phyloP scores from a whole-genome alignment of 202 grass and related monocot species.

The Dendrocalamus latiflorus region DNA sequence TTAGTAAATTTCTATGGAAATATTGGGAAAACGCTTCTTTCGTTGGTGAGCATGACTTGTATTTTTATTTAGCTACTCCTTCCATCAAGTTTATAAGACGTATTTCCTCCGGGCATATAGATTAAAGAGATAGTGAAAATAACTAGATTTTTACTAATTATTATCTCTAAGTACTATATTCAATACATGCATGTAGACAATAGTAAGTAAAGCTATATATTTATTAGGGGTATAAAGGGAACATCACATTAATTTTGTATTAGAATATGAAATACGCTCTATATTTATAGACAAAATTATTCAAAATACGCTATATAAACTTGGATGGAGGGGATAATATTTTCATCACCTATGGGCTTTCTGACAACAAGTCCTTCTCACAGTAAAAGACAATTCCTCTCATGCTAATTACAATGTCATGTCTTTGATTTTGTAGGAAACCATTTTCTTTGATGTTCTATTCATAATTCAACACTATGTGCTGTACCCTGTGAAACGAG shows the following conservation, averaged over 20 bases:
- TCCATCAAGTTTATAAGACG: too few species aligned
- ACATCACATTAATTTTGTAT: too few species aligned
- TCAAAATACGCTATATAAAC: too few species aligned
- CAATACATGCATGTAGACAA: too few species aligned
- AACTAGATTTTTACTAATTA: too few species aligned
- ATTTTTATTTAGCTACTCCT: background rate
- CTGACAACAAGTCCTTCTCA: background rate
- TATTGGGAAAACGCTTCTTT: constrained; percentile 97
- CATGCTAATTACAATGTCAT: constrained; percentile 18
- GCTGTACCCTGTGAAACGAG: constrained; percentile 63
- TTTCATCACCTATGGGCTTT: background rate
- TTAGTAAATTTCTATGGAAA: constrained; percentile 93
- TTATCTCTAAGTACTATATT: too few species aligned
- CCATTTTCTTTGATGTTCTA: constrained; percentile 73
- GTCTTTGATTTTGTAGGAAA: constrained; percentile 57
- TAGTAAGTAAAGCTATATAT: too few species aligned
- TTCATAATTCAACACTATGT: constrained; percentile 95
- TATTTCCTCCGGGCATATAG: too few species aligned
- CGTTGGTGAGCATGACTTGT: constrained; percentile 57
- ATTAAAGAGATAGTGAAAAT: too few species aligned
- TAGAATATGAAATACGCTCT: too few species aligned
- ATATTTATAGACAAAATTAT: too few species aligned
- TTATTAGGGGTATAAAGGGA: too few species aligned
- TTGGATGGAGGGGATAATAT: background rate
- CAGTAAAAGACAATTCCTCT: background rate